Percentiles rank a stretch among this genome's conserved stretches.
phyloP scores from a whole-genome alignment of 768 basidiomycete genomes.

The Mycena alexandri region DNA sequence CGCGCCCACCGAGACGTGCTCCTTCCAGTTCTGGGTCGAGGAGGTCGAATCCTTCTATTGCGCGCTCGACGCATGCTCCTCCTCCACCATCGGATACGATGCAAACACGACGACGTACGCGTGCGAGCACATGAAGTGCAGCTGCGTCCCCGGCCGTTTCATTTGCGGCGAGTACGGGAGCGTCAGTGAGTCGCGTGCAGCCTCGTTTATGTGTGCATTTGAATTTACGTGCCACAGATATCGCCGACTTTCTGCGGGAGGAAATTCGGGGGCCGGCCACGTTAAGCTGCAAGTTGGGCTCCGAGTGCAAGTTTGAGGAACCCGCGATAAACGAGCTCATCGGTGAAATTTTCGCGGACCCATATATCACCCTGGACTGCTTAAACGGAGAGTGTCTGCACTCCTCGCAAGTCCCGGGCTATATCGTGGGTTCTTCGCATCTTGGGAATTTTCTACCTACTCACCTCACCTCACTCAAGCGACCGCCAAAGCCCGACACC shows the following conservation, averaged over 20 bases:
- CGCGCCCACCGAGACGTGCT: slow-evolving; percentile 70
- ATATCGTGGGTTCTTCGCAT: slow-evolving; percentile 62
- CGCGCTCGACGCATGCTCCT: slow-evolving; percentile 78
- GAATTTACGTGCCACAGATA: slow-evolving; percentile 66
- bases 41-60: slow-evolving; percentile 97
- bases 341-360: slow-evolving; percentile 92
- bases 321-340: slow-evolving; percentile 98
- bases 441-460: not conserved
- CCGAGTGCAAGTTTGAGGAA: slow-evolving; percentile 92
- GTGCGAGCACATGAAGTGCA: slow-evolving; percentile 89
- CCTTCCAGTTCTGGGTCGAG: slow-evolving; percentile 99
- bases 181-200: slow-evolving; percentile 70
- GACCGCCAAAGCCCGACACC: slow-evolving; percentile 87
- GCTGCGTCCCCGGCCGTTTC: slow-evolving; percentile 93
- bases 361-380: slow-evolving; percentile 88
- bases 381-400: slow-evolving; percentile 94
- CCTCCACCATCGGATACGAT: slow-evolving; percentile 66
- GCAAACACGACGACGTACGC: slow-evolving; percentile 81
- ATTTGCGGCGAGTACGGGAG: slow-evolving; percentile 97
- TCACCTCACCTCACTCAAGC: slow-evolving; percentile 51
- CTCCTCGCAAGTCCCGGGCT: slow-evolving; percentile 95
- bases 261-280: slow-evolving; percentile 91
- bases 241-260: slow-evolving; percentile 91
- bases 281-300: slow-evolving; percentile 81
- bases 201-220: not conserved